These are phyloP conservation scores for Sphaerulina musiva DNA, from an alignment of 2,329 filamentous ascomycete genomes.

Conservation along the genomic window DNA sequence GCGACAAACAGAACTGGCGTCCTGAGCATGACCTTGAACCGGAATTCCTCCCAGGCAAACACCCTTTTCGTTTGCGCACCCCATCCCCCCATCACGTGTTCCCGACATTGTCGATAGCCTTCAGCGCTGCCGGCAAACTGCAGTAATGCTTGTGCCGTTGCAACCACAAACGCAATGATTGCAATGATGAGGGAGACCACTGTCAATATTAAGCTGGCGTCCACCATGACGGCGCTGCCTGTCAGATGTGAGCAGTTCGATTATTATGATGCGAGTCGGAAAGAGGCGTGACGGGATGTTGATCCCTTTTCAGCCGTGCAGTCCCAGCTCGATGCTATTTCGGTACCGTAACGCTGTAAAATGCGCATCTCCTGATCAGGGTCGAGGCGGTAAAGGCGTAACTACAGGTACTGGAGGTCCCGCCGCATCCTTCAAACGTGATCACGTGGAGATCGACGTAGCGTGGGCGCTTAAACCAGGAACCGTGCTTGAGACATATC, in stretches of 20 bases:
- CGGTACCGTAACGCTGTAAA: neutral
- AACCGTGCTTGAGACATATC: too few species aligned
- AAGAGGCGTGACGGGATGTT: too few species aligned
- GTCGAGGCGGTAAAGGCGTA: neutral
- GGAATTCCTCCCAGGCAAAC: slow-evolving; percentile 12
- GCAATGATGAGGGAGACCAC: slow-evolving; percentile 13
- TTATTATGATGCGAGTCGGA: too few species aligned
- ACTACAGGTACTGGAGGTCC: too few species aligned
- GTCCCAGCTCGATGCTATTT: too few species aligned
- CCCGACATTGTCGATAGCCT: slow-evolving; percentile 12
- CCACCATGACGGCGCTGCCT: neutral
- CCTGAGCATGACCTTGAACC: slow-evolving; percentile 10
- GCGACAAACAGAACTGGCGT: slow-evolving; percentile 13
- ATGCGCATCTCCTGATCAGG: neutral
- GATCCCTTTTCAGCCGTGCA: too few species aligned
- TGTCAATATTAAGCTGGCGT: slow-evolving; percentile 1
- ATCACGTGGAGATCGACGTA: too few species aligned
- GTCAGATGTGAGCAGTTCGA: too few species aligned
- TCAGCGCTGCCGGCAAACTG: slow-evolving; percentile 13
- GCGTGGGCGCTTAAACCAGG: too few species aligned
- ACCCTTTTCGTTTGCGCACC: slow-evolving; percentile 6
- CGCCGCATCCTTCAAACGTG: too few species aligned
- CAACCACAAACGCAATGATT: slow-evolving; percentile 10
- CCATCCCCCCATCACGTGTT: slow-evolving; percentile 13
- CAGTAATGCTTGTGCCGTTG: slow-evolving; percentile 9